A percentile compares a stretch with the other conserved stretches of the same genome.
Conservation (phyloP, 139 green algal species). For the Astrephomene gubernaculifera region DNA sequence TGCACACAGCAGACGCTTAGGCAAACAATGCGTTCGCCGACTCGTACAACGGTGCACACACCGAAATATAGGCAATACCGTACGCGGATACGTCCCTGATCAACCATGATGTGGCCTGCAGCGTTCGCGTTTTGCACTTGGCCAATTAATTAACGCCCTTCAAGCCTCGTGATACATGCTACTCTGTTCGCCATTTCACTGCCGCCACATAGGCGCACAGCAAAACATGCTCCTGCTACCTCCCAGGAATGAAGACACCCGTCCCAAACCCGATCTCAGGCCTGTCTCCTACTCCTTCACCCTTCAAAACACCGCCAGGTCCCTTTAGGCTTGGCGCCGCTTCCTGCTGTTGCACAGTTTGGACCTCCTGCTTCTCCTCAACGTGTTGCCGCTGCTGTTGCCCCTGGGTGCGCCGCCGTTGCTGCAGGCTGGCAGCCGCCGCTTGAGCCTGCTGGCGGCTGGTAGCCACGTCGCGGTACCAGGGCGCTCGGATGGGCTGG, state of each 20-base stretch:
- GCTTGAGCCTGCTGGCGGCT: slow-evolving; percentile 17
- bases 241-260: slow-evolving; percentile 34
- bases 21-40: no score
- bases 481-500: slow-evolving; percentile 47
- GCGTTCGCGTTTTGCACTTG: no score
- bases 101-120: no score
- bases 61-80: no score
- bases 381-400: neutral
- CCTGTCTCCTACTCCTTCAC: neutral
- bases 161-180: no score
- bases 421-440: neutral
- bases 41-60: no score
- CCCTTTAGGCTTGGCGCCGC: neutral
- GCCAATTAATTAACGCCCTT: no score
- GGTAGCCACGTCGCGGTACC: slow-evolving; percentile 32
- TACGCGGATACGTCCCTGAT: no score
- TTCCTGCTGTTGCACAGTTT: neutral
- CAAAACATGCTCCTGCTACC: no score
- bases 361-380: neutral
- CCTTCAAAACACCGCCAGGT: neutral
- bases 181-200: no score
- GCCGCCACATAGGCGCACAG: no score
- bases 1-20: no score
- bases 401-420: neutral
- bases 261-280: neutral